These are phyloP conservation scores for Colletotrichum shisoi DNA, from an alignment of 2,329 filamentous ascomycete genomes.

Conservation along the genomic window DNA sequence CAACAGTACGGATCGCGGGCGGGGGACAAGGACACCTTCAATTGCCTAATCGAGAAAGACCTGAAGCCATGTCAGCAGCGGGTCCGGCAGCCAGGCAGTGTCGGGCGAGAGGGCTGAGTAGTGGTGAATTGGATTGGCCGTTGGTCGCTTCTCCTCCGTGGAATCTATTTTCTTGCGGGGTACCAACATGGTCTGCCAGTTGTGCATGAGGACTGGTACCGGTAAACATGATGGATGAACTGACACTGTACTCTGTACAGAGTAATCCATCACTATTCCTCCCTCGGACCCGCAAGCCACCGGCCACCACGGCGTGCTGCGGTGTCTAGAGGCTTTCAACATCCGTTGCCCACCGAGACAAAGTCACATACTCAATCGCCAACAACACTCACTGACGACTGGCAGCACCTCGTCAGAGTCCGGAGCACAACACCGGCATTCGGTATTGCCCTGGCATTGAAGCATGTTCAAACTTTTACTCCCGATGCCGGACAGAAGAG, in stretches of 20 bases:
- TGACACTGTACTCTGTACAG: too few species aligned
- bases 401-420: neutral
- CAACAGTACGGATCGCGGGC: neutral
- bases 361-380: too few species aligned
- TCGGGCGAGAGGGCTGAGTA: neutral
- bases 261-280: too few species aligned
- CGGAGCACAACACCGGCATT: neutral
- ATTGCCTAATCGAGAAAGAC: neutral
- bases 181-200: too few species aligned
- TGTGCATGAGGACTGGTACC: too few species aligned
- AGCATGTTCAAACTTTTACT: neutral
- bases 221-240: too few species aligned
- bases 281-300: too few species aligned
- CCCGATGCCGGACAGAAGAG: conserved; percentile 13
- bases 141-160: too few species aligned
- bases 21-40: neutral
- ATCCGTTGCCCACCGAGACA: neutral
- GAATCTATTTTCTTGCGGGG: too few species aligned
- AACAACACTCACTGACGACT: neutral
- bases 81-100: neutral
- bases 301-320: too few species aligned
- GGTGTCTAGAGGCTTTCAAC: too few species aligned
- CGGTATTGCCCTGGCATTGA: neutral
- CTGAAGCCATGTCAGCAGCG: neutral
- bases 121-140: too few species aligned